Conservation (phyloP, 345 rosid species). For the Hibiscus syriacus region DNA sequence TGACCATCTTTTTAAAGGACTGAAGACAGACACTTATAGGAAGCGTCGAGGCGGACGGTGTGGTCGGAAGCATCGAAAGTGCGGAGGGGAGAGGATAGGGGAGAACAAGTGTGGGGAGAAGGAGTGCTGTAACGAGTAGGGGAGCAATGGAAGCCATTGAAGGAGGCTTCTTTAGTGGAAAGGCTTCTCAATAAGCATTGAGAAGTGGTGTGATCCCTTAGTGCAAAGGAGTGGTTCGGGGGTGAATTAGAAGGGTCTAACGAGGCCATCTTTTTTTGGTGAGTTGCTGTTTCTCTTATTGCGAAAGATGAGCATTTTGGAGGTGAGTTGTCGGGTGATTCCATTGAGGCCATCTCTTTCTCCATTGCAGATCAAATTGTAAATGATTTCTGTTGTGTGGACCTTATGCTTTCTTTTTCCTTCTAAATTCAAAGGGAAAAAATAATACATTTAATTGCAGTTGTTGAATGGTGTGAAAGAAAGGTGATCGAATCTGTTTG, state of each 20-base stretch:
- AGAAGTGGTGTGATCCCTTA: conserved; percentile 10
- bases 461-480: not conserved
- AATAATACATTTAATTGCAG: not conserved
- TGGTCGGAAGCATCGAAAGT: not conserved
- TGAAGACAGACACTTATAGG: conserved; percentile 36
- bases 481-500: not conserved
- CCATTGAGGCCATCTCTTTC: conserved; percentile 33
- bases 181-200: conserved; percentile 23
- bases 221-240: conserved; percentile 34
- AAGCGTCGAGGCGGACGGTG: conserved; percentile 2
- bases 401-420: too few species aligned
- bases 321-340: conserved; percentile 28
- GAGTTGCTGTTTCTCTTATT: conserved; percentile 17
- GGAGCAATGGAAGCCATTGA: conserved; percentile 20
- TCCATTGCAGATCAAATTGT: not conserved
- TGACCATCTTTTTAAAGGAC: conserved; percentile 45
- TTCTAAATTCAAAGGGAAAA: too few species aligned
- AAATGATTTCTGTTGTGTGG: not conserved
- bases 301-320: conserved; percentile 35
- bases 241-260: conserved; percentile 17
- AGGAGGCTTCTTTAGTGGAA: conserved; percentile 31
- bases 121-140: conserved; percentile 28
- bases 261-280: conserved; percentile 3
- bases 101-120: conserved; percentile 17
- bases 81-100: conserved; percentile 20